These are phyloP conservation scores for Acer negundo DNA, from an alignment of 345 rosid genomes.

Conservation along the genomic window DNA sequence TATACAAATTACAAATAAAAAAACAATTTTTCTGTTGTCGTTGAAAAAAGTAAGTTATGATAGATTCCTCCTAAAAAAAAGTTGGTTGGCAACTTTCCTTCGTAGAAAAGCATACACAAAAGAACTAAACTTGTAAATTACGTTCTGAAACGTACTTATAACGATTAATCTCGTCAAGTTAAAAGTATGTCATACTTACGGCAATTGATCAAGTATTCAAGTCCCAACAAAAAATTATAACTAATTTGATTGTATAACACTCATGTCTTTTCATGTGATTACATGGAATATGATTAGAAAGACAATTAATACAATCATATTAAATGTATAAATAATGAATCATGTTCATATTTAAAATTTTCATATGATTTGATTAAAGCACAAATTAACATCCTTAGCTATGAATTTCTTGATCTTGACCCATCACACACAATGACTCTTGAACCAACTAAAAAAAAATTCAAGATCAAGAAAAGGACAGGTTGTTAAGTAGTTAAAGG, in stretches of 20 bases:
- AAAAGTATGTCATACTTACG: too few relatives aligned
- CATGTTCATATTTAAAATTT: too few relatives aligned
- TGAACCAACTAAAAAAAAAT: neutral
- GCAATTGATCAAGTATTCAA: too few relatives aligned
- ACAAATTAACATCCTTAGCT: neutral
- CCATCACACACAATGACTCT: neutral
- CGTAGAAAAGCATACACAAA: neutral
- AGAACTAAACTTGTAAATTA: too few relatives aligned
- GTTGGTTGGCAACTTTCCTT: neutral
- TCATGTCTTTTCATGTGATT: neutral
- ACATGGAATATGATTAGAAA: too few relatives aligned
- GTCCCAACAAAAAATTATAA: too few relatives aligned
- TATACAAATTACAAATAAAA: too few relatives aligned
- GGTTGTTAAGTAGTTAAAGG: conserved; percentile 12
- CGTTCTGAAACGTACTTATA: too few relatives aligned
- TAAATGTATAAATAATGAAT: too few relatives aligned
- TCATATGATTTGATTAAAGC: neutral
- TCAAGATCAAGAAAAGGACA: neutral
- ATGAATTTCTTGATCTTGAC: neutral
- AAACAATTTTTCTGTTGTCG: too few relatives aligned
- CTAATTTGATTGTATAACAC: neutral
- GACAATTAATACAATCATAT: neutral
- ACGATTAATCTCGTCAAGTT: too few relatives aligned
- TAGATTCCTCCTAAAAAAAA: neutral
- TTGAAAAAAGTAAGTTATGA: too few relatives aligned